These are phyloP conservation scores for Musa acuminata DNA, from an alignment of 176 grass and related monocot genomes.

Conservation along the genomic window DNA sequence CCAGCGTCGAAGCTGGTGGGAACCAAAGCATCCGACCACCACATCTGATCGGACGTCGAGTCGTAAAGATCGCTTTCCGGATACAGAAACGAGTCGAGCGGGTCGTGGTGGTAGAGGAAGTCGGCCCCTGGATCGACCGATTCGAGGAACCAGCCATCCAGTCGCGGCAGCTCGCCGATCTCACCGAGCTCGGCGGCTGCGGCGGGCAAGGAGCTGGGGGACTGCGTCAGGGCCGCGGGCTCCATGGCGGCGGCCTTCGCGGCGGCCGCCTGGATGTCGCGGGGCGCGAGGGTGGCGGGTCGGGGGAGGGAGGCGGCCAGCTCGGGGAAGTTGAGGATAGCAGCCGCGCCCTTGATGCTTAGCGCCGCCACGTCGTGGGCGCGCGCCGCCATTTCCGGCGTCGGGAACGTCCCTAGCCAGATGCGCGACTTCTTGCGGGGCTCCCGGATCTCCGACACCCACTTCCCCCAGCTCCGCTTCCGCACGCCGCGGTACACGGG, in stretches of 20 bases:
- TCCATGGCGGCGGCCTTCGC: conserved; percentile 56
- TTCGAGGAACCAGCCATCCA: not conserved
- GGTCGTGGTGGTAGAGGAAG: not conserved
- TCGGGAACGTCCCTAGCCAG: conserved; percentile 83
- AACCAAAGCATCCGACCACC: not conserved
- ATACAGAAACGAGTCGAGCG: not conserved
- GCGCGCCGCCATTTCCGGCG: conserved; percentile 84
- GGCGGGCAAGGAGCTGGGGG: not conserved
- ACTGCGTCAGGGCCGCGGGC: not conserved
- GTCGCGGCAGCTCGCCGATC: not conserved
- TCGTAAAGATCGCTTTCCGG: not conserved
- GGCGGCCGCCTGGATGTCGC: conserved; percentile 84
- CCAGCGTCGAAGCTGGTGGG: not conserved
- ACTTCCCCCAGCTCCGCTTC: conserved; percentile 86
- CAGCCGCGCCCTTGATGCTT: conserved; percentile 65
- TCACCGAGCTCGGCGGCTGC: not conserved
- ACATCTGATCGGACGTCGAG: not conserved
- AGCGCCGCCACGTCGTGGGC: conserved; percentile 80
- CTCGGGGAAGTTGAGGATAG: conserved; percentile 88
- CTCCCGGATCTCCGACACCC: conserved; percentile 97
- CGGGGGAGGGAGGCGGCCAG: conserved; percentile 41
- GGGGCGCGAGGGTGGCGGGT: conserved; percentile 42
- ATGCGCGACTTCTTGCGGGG: conserved; percentile 97
- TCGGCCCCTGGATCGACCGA: not conserved
- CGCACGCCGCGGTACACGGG: conserved; percentile 63